These are phyloP conservation scores for Podaxis sp. DNA, from an alignment of 768 basidiomycete genomes.

Conservation along the genomic window DNA sequence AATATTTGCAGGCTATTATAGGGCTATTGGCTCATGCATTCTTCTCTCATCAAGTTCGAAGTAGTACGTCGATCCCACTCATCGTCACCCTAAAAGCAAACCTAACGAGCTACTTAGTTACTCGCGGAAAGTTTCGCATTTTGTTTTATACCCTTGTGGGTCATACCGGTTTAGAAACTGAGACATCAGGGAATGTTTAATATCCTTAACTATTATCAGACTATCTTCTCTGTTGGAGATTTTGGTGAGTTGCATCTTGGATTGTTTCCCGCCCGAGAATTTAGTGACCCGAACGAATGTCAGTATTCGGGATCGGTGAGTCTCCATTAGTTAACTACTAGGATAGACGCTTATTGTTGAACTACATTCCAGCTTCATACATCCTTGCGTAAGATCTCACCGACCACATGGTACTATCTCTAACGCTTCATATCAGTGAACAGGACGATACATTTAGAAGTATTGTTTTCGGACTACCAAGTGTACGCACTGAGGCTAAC, in stretches of 20 bases:
- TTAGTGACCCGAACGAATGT: background rate
- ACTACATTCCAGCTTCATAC: background rate
- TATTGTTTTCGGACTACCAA: background rate
- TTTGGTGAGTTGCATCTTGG: background rate
- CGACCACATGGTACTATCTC: background rate
- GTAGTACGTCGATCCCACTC: background rate
- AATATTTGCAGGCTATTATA: background rate
- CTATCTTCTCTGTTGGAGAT: background rate
- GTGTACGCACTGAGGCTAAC: background rate
- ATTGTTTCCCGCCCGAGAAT: background rate
- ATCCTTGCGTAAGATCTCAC: background rate
- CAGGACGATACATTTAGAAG: background rate
- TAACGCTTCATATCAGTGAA: background rate
- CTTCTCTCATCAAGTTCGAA: background rate
- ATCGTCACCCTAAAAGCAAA: background rate
- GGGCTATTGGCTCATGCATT: background rate
- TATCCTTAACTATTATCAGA: background rate
- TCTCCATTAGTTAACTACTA: background rate
- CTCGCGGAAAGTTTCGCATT: background rate
- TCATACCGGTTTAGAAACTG: background rate
- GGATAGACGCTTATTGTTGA: background rate
- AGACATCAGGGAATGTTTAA: background rate
- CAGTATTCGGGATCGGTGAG: background rate
- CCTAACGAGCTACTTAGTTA: background rate
- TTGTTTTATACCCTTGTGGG: background rate